Conservation (phyloP, 768 basidiomycete genomes). For the Mycena galericulata region DNA sequence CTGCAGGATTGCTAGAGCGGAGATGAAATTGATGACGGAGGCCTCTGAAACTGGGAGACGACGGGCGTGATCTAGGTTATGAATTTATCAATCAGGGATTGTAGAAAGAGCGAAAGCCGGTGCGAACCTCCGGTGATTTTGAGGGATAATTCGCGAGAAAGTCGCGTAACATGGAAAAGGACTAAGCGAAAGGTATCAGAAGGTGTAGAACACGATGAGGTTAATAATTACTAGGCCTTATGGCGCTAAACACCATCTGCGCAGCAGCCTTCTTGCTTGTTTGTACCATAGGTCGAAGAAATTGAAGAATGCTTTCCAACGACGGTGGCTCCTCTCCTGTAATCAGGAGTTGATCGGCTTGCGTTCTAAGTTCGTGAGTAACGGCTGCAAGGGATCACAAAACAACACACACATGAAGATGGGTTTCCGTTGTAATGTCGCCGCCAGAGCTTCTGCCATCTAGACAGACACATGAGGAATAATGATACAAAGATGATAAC, state of each 20-base stretch:
- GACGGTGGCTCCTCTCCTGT: background rate
- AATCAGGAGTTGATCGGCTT: background rate
- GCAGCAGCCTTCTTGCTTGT: no score
- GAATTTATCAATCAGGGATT: background rate
- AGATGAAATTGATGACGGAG: slow-evolving; percentile 14
- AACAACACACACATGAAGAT: no score
- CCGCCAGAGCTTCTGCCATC: no score
- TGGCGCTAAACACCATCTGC: no score
- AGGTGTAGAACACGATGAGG: background rate
- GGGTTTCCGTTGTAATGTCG: no score
- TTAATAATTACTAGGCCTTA: no score
- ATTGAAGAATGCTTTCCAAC: background rate
- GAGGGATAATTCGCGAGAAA: slow-evolving; percentile 26
- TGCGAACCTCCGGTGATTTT: slow-evolving; percentile 23
- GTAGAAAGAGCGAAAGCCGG: background rate
- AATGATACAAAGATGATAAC: no score
- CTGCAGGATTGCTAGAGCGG: slow-evolving; percentile 16
- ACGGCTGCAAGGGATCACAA: background rate
- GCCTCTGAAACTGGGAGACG: slow-evolving; percentile 17
- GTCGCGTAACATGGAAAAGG: slow-evolving; percentile 17
- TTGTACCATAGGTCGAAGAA: background rate
- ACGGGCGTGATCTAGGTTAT: slow-evolving; percentile 18
- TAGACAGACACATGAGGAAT: no score
- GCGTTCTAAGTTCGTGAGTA: background rate
- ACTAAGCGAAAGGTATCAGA: background rate